These are phyloP conservation scores for Candolleomyces aberdarensis DNA, from an alignment of 768 basidiomycete species.

Conservation along the genomic window DNA sequence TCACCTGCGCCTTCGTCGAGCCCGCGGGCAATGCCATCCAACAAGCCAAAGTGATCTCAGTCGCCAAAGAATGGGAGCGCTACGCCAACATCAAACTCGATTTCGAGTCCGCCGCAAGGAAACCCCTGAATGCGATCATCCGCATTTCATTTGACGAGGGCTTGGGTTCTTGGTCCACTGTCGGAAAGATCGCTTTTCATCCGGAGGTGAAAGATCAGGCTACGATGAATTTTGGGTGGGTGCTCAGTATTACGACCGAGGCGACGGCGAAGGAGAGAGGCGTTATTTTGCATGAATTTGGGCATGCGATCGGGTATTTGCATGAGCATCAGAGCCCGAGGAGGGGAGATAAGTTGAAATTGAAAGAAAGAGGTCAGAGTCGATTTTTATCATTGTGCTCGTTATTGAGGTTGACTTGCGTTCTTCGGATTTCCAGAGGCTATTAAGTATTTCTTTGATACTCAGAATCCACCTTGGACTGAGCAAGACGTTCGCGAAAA, in stretches of 20 bases:
- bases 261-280: constrained; percentile 7
- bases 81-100: constrained; percentile 14
- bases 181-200: constrained; percentile 8
- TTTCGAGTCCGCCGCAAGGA: background rate
- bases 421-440: no score
- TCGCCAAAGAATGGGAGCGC: constrained; percentile 15
- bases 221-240: constrained; percentile 15
- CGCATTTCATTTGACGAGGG: constrained; percentile 11
- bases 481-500: constrained; percentile 5
- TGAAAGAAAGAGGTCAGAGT: constrained; percentile 11
- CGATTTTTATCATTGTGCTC: no score
- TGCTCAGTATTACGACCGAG: background rate
- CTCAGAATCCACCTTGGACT: background rate
- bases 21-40: background rate
- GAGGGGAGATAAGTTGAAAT: constrained; percentile 10
- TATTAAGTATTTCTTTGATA: no score
- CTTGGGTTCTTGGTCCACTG: constrained; percentile 13
- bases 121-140: background rate
- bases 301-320: constrained; percentile 14
- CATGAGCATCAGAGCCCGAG: constrained; percentile 17
- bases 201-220: background rate
- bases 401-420: no score
- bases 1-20: constrained; percentile 1
- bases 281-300: constrained; percentile 18
- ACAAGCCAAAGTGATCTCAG: constrained; percentile 9